These are phyloP conservation scores for Aegilops sharonensis DNA, from an alignment of 176 grass and related monocot genomes.

Conservation along the genomic window DNA sequence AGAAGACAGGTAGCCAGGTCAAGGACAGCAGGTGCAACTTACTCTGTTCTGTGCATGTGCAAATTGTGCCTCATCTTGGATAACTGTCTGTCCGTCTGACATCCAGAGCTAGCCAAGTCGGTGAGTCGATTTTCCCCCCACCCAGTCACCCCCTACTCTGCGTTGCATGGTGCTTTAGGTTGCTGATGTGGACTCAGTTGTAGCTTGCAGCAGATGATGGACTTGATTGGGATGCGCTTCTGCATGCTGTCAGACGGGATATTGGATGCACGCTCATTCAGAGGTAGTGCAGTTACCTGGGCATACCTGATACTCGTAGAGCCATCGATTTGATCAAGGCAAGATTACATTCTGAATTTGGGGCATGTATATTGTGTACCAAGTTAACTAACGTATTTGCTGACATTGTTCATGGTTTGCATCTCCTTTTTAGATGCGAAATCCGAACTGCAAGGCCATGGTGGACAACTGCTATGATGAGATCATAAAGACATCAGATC, in stretches of 20 bases:
- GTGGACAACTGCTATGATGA: no score
- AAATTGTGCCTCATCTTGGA: not conserved
- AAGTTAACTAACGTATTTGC: no score
- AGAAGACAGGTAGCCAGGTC: no score
- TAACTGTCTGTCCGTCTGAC: not conserved
- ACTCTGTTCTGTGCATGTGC: no score
- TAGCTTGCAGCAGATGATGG: conserved; percentile 74
- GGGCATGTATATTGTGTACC: no score
- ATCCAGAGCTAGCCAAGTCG: not conserved
- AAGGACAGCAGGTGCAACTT: no score
- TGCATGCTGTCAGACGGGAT: conserved; percentile 45
- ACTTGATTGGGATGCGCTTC: conserved; percentile 65
- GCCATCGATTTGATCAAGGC: conserved; percentile 72
- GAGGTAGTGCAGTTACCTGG: conserved; percentile 82
- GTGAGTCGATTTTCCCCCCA: conserved; percentile 11
- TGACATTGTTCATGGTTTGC: no score
- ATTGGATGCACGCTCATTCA: conserved; percentile 80
- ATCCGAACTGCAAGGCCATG: no score
- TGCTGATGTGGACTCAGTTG: conserved; percentile 24
- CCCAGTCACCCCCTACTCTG: not conserved
- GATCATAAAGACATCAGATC: no score
- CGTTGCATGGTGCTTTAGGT: not conserved
- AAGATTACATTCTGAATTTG: not conserved
- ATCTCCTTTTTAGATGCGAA: no score
- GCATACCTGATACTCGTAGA: conserved; percentile 57